Conservation (phyloP, 1,284 basidiomycete genomes). For the Anthracocystis walkeri region DNA sequence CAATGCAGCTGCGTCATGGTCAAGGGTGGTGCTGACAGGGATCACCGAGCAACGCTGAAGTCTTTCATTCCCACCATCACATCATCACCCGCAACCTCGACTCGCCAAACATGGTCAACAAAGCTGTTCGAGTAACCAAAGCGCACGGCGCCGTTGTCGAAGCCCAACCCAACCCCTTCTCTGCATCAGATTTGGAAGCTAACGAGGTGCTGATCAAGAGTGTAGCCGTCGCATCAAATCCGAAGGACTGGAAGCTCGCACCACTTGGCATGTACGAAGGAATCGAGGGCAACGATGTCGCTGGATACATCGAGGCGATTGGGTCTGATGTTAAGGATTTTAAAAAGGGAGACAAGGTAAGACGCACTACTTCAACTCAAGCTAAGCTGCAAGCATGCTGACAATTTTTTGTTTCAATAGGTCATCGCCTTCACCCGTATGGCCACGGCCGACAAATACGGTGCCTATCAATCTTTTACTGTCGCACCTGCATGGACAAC, state of each 20-base stretch:
- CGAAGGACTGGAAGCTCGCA: conserved; percentile 69
- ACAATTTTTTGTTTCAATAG: too few relatives aligned
- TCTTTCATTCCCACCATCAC: not conserved
- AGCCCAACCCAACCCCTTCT: conserved; percentile 16
- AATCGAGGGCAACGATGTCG: conserved; percentile 67
- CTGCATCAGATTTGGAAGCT: conserved; percentile 18
- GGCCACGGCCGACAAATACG: conserved; percentile 55
- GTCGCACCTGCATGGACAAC: conserved; percentile 60
- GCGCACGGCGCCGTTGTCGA: conserved; percentile 36
- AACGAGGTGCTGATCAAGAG: conserved; percentile 69
- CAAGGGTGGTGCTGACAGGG: not conserved
- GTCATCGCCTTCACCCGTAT: conserved; percentile 63
- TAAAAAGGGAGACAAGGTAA: conserved; percentile 54
- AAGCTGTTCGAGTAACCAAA: conserved; percentile 41
- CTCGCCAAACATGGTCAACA: conserved; percentile 21
- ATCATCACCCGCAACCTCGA: not conserved
- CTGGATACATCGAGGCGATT: conserved; percentile 51
- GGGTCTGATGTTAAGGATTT: conserved; percentile 55
- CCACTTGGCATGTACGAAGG: conserved; percentile 18
- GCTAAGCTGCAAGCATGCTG: too few relatives aligned
- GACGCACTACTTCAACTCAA: too few relatives aligned
- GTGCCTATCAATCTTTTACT: conserved; percentile 62
- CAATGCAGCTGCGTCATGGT: conserved; percentile 11
- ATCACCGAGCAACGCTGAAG: not conserved
- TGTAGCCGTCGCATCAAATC: conserved; percentile 67